Percentiles rank a stretch among this genome's conserved stretches.
Conservation (phyloP, 441 rosid species). For the Gossypium aridum region DNA sequence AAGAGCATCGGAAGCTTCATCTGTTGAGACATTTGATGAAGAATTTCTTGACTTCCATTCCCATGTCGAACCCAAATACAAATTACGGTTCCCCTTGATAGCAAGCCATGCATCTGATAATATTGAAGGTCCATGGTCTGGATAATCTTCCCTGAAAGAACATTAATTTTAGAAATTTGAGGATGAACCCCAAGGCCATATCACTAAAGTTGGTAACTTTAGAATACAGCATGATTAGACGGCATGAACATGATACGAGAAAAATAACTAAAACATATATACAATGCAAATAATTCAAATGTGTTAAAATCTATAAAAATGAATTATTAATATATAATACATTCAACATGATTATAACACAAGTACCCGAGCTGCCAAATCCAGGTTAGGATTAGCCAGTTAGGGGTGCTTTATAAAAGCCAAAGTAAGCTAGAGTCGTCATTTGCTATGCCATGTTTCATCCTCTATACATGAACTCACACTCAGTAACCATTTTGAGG, state of each 20-base stretch:
- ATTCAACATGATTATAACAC: too few relatives aligned
- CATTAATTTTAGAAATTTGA: not conserved
- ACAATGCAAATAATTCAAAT: not conserved
- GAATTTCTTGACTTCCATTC: conserved; percentile 81
- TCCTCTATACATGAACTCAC: not conserved
- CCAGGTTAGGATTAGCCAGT: not conserved
- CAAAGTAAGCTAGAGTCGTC: not conserved
- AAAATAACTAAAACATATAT: not conserved
- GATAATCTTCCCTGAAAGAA: conserved; percentile 59
- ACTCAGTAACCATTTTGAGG: not conserved
- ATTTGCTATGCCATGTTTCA: not conserved
- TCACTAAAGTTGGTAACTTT: not conserved
- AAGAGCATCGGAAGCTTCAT: conserved; percentile 74
- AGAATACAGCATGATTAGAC: not conserved
- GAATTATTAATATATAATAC: too few relatives aligned
- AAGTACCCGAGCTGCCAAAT: not conserved
- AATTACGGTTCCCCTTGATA: conserved; percentile 52
- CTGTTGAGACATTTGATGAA: conserved; percentile 48
- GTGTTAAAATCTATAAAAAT: not conserved
- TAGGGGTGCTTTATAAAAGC: not conserved
- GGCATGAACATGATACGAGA: not conserved
- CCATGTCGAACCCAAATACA: conserved; percentile 83
- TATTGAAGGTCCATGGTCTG: conserved; percentile 63
- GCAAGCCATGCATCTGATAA: conserved; percentile 90
- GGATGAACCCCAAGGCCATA: not conserved